These are phyloP conservation scores for Teratosphaeria destructans DNA, from an alignment of 2,329 filamentous ascomycete genomes.

Conservation along the genomic window DNA sequence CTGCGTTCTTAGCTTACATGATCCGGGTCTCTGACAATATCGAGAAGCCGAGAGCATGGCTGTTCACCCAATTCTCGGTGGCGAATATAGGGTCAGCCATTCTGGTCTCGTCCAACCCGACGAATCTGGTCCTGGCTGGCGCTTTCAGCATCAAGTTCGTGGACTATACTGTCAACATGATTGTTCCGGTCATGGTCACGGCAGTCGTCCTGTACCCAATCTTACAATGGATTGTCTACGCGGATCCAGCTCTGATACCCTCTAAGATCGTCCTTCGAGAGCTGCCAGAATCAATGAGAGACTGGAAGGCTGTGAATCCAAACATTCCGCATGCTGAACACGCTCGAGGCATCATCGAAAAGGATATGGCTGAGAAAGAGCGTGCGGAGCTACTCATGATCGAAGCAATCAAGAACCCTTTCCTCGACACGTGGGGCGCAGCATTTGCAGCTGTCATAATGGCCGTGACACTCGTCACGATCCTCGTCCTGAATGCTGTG, in stretches of 20 bases:
- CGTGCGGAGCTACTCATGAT: conserved; percentile 49
- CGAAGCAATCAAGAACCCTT: conserved; percentile 67
- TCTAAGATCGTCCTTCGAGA: conserved; percentile 57
- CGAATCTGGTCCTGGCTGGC: conserved; percentile 63
- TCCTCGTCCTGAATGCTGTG: conserved; percentile 56
- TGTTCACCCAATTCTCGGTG: conserved; percentile 59
- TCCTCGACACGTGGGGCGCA: conserved; percentile 57
- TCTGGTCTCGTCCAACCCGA: conserved; percentile 67
- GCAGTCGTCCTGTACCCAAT: conserved; percentile 59
- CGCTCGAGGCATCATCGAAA: conserved; percentile 40
- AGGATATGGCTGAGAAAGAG: conserved; percentile 33
- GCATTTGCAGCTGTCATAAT: conserved; percentile 56
- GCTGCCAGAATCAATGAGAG: conserved; percentile 47
- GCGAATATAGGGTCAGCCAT: conserved; percentile 68
- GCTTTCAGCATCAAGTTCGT: conserved; percentile 64
- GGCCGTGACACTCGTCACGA: conserved; percentile 54
- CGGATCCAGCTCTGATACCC: conserved; percentile 52
- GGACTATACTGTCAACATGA: conserved; percentile 66
- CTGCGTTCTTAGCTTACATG: conserved; percentile 67
- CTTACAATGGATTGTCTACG: conserved; percentile 59
- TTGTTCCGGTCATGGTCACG: conserved; percentile 59
- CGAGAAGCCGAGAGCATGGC: conserved; percentile 60
- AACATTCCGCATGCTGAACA: conserved; percentile 57
- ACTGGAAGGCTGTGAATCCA: conserved; percentile 54
- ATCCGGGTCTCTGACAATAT: conserved; percentile 66